These are phyloP conservation scores for Elsinoe arachidis DNA, from an alignment of 2,329 filamentous ascomycete species.

Conservation along the genomic window DNA sequence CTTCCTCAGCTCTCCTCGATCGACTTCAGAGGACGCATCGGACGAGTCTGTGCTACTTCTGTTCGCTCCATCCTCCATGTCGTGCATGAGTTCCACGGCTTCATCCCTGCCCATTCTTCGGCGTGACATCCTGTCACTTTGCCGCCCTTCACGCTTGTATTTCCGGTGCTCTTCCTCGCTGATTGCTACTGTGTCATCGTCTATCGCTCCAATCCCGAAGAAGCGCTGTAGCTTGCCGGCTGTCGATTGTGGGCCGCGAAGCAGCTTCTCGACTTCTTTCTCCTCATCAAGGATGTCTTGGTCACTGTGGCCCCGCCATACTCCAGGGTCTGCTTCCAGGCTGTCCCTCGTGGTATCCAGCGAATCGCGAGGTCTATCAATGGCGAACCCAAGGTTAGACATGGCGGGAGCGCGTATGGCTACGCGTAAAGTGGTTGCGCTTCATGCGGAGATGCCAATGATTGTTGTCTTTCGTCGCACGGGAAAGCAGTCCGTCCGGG, in stretches of 20 bases:
- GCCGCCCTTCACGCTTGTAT: slow-evolving; percentile 21
- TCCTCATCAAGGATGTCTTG: slow-evolving; percentile 37
- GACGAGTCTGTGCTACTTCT: slow-evolving; percentile 53
- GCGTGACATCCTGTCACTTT: slow-evolving; percentile 20
- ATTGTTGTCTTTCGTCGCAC: not conserved
- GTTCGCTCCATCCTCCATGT: slow-evolving; percentile 76
- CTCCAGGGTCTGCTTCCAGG: not conserved
- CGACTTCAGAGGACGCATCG: slow-evolving; percentile 35
- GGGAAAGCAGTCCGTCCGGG: not conserved
- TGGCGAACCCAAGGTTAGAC: slow-evolving; percentile 7
- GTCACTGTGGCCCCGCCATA: slow-evolving; percentile 21
- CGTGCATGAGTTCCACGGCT: slow-evolving; percentile 72
- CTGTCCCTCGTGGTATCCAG: slow-evolving; percentile 1
- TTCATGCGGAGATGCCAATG: not conserved
- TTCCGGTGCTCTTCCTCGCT: slow-evolving; percentile 30
- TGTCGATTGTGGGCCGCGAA: slow-evolving; percentile 25
- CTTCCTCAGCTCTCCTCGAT: slow-evolving; percentile 46
- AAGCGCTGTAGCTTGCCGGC: slow-evolving; percentile 17
- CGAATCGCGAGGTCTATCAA: slow-evolving; percentile 9
- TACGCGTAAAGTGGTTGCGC: not conserved
- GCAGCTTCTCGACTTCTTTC: slow-evolving; percentile 38
- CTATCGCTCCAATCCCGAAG: slow-evolving; percentile 22
- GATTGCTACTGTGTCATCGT: slow-evolving; percentile 14
- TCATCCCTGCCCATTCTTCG: slow-evolving; percentile 51
- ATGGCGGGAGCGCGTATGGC: not conserved